phyloP scores from a whole-genome alignment of 2,329 filamentous ascomycete genomes.

The Colletotrichum horii region DNA sequence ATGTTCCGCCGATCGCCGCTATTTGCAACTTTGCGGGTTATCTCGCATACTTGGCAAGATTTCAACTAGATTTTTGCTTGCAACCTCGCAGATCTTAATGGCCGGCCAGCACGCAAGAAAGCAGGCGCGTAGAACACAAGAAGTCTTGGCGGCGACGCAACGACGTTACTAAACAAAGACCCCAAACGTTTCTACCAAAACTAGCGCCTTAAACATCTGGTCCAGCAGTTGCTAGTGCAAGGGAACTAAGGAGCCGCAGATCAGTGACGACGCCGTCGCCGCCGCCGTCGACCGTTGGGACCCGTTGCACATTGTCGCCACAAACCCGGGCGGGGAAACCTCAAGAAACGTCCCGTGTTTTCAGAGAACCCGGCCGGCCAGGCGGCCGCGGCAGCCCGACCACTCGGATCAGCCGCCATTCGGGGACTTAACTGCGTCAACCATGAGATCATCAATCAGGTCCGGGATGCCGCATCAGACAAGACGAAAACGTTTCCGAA shows the following conservation, averaged over 20 bases:
- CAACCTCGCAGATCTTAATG: not conserved
- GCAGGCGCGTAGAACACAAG: not conserved
- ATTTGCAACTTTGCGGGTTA: not conserved
- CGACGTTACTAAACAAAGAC: not conserved
- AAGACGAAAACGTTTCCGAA: not conserved
- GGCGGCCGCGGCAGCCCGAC: not conserved
- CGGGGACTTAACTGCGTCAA: not conserved
- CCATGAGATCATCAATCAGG: not conserved
- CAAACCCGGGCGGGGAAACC: not conserved
- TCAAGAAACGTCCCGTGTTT: not conserved
- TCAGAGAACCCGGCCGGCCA: not conserved
- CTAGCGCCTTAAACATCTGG: no score
- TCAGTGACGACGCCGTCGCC: not conserved
- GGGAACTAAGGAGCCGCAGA: not conserved
- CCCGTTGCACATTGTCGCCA: not conserved
- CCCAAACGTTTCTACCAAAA: not conserved
- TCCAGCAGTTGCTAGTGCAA: not conserved
- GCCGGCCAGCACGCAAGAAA: not conserved
- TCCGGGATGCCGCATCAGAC: not conserved
- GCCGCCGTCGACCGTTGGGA: not conserved
- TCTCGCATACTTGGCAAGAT: not conserved
- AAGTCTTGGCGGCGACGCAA: not conserved
- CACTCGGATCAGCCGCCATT: not conserved
- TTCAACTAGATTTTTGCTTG: not conserved
- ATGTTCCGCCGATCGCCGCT: not conserved